These are phyloP conservation scores for Sechiopsis laciniata DNA, from an alignment of 306 rosid species.

Conservation along the genomic window DNA sequence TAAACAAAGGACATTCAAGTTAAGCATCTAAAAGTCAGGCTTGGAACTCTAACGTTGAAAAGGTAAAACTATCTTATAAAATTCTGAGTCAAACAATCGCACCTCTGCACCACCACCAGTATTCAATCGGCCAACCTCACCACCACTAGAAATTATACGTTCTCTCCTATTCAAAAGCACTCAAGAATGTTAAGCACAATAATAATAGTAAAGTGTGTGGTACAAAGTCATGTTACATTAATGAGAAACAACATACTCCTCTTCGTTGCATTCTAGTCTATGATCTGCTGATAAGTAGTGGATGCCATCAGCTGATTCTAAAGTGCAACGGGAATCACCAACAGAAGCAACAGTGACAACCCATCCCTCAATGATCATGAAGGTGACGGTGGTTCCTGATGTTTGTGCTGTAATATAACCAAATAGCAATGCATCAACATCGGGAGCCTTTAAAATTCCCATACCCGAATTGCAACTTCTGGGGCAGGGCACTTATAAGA, in stretches of 20 bases:
- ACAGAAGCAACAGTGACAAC: slow-evolving; percentile 94
- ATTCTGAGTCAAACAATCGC: slow-evolving; percentile 13
- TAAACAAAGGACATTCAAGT: slow-evolving; percentile 15
- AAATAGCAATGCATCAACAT: slow-evolving; percentile 15
- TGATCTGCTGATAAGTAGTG: slow-evolving; percentile 95
- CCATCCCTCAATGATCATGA: slow-evolving; percentile 96
- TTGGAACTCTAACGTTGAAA: background rate
- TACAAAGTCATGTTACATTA: slow-evolving; percentile 7
- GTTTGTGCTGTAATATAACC: slow-evolving; percentile 50
- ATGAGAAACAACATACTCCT: slow-evolving; percentile 60
- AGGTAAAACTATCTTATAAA: background rate
- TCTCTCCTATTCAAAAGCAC: slow-evolving; percentile 52
- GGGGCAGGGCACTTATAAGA: background rate
- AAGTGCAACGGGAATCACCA: slow-evolving; percentile 92
- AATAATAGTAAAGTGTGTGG: background rate
- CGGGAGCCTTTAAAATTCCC: background rate
- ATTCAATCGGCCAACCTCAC: slow-evolving; percentile 96
- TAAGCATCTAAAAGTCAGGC: background rate
- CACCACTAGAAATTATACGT: slow-evolving; percentile 91
- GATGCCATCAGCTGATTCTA: slow-evolving; percentile 80
- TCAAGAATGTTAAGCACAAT: slow-evolving; percentile 19
- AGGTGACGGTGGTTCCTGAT: slow-evolving; percentile 98
- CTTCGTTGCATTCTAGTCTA: slow-evolving; percentile 87
- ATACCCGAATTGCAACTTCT: slow-evolving; percentile 5
- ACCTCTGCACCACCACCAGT: slow-evolving; percentile 99